Evolutionary conservation across 768 basidiomycete genomes (phyloP).

Genomic region (Arthromyces matolae): DNA sequence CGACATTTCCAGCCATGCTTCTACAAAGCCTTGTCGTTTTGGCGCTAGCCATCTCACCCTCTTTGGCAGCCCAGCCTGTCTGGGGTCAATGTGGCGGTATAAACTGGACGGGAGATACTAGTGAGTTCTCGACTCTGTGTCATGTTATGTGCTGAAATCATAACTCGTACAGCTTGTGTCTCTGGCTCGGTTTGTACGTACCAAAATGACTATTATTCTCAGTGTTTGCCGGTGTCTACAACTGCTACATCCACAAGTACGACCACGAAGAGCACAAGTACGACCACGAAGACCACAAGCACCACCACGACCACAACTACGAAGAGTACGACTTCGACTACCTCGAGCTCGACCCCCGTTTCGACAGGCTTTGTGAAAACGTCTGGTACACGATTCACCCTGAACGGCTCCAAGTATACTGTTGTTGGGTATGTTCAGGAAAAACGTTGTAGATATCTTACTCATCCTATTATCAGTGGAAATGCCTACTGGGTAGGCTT

Average conservation of each 20-base stretch:
- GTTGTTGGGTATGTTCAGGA: conserved; percentile 44
- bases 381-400: conserved; percentile 48
- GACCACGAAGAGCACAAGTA: conserved; percentile 13
- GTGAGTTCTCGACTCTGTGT: conserved; percentile 14
- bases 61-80: conserved; percentile 16
- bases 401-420: conserved; percentile 47
- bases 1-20: conserved; percentile 17
- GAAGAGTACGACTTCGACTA: conserved; percentile 14
- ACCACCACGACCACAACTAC: conserved; percentile 12
- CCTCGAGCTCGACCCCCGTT: too few relatives aligned
- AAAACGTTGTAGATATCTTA: background rate
- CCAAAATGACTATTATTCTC: conserved; percentile 40
- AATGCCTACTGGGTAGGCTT: conserved; percentile 53
- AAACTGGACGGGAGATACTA: conserved; percentile 29
- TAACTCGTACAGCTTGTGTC: conserved; percentile 26
- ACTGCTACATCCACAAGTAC: background rate
- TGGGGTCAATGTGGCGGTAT: conserved; percentile 25
- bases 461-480: too few relatives aligned
- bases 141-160: background rate
- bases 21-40: conserved; percentile 14
- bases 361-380: conserved; percentile 40
- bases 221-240: conserved; percentile 31
- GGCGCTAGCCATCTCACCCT: conserved; percentile 15
- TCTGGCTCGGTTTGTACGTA: conserved; percentile 33
- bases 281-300: conserved; percentile 15